phyloP scores from a whole-genome alignment of 352 stramenopile genomes.

The Pythium aristosporum region DNA sequence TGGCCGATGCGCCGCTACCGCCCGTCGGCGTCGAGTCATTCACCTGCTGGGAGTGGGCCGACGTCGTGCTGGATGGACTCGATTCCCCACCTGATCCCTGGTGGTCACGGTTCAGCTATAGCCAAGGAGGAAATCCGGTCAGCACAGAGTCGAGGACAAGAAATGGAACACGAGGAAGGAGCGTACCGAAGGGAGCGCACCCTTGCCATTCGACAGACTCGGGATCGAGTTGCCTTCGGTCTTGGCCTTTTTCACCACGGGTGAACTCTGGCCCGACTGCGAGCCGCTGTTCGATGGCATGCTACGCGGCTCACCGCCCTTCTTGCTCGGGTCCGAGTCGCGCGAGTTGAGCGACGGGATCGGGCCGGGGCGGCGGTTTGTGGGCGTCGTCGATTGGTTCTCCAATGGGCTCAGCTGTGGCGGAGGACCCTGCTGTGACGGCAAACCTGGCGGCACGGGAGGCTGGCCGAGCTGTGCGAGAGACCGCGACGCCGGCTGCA shows the following conservation, averaged over 20 bases:
- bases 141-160: background rate
- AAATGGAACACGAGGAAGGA: constrained; percentile 14
- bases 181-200: constrained; percentile 46
- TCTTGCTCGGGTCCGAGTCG: constrained; percentile 57
- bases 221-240: constrained; percentile 54
- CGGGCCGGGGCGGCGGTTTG: constrained; percentile 41
- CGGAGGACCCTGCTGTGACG: constrained; percentile 30
- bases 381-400: constrained; percentile 49
- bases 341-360: constrained; percentile 69
- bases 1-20: constrained; percentile 17
- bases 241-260: constrained; percentile 80
- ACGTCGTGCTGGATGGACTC: constrained; percentile 46
- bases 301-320: constrained; percentile 34
- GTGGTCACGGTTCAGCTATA: constrained; percentile 61
- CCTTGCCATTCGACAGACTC: constrained; percentile 71
- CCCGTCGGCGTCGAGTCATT: constrained; percentile 35
- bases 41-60: constrained; percentile 22
- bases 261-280: constrained; percentile 47
- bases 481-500: constrained; percentile 69
- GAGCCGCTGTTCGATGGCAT: constrained; percentile 28
- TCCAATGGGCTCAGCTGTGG: constrained; percentile 67
- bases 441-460: constrained; percentile 31
- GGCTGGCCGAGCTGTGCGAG: constrained; percentile 66
- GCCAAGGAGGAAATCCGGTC: background rate
- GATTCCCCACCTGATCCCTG: constrained; percentile 50